These are phyloP conservation scores for Grifola frondosa DNA, from an alignment of 1,284 basidiomycete species.

Conservation along the genomic window DNA sequence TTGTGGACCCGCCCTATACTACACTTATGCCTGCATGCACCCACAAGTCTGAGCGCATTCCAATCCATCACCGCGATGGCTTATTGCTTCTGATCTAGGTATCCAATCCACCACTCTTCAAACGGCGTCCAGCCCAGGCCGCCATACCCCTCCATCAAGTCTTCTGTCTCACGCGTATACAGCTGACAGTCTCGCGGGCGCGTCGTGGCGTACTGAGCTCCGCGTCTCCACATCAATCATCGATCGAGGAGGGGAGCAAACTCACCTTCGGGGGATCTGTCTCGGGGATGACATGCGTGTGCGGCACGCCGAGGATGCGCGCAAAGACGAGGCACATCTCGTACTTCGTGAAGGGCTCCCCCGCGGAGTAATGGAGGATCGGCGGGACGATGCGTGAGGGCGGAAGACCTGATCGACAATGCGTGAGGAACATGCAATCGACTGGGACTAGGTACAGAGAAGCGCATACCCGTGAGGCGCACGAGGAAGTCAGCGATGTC, in stretches of 20 bases:
- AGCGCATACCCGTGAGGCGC: conserved; percentile 54
- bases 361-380: conserved; percentile 75
- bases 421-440: neutral
- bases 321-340: conserved; percentile 79
- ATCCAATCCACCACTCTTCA: conserved; percentile 71
- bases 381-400: conserved; percentile 46
- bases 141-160: conserved; percentile 50
- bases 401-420: conserved; percentile 27
- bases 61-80: too few species aligned
- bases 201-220: conserved; percentile 46
- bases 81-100: conserved; percentile 31
- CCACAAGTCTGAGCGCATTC: too few species aligned
- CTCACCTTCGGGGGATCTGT: conserved; percentile 53
- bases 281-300: conserved; percentile 67
- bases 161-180: conserved; percentile 66
- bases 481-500: conserved; percentile 78
- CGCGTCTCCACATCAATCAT: conserved; percentile 36
- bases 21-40: too few species aligned
- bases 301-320: conserved; percentile 60
- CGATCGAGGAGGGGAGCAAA: neutral
- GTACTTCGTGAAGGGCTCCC: conserved; percentile 81
- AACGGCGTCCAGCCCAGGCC: conserved; percentile 64
- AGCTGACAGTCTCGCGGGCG: conserved; percentile 74
- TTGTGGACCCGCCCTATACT: too few species aligned
- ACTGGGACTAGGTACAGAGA: neutral